These are phyloP conservation scores for Aspergillus sp. DNA, from an alignment of 2,329 filamentous ascomycete genomes.

Conservation along the genomic window DNA sequence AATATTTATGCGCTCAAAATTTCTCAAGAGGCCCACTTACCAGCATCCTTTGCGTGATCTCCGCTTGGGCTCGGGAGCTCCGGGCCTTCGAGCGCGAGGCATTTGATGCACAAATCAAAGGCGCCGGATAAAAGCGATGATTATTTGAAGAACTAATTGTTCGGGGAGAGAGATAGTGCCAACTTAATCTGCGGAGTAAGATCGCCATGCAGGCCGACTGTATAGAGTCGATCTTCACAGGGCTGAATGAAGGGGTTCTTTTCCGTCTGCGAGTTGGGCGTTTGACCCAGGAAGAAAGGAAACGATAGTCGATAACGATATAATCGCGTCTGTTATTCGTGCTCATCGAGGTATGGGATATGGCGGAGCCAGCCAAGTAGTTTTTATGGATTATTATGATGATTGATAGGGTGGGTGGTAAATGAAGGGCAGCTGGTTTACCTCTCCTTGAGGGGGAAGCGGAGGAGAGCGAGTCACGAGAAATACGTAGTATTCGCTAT, in stretches of 20 bases:
- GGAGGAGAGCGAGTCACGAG: constrained; percentile 6
- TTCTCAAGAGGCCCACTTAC: constrained; percentile 42
- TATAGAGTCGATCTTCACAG: constrained; percentile 6
- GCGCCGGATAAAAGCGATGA: constrained; percentile 14
- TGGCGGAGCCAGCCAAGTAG: neutral
- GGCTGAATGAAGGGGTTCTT: constrained; percentile 12
- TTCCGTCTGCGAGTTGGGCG: constrained; percentile 28
- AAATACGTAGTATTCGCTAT: constrained; percentile 1
- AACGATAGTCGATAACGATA: constrained; percentile 36
- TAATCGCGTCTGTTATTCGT: constrained; percentile 35
- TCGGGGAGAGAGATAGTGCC: constrained; percentile 23
- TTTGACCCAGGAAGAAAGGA: constrained; percentile 35
- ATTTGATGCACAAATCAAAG: constrained; percentile 37
- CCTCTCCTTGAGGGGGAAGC: neutral
- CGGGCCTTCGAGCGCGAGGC: constrained; percentile 66
- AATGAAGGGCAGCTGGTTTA: neutral
- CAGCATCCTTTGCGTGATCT: constrained; percentile 69
- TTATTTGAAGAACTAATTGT: constrained; percentile 19
- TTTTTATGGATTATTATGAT: neutral
- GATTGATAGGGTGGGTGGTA: neutral
- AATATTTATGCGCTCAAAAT: neutral
- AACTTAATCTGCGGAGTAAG: constrained; percentile 19
- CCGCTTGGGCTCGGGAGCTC: constrained; percentile 64
- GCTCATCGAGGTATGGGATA: constrained; percentile 36
- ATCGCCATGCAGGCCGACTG: constrained; percentile 27